Evolutionary conservation across 2,329 filamentous ascomycete genomes (phyloP), one percentile per base, ranked within the genome.

Genomic region (Cladophialophora yegresii): DNA sequence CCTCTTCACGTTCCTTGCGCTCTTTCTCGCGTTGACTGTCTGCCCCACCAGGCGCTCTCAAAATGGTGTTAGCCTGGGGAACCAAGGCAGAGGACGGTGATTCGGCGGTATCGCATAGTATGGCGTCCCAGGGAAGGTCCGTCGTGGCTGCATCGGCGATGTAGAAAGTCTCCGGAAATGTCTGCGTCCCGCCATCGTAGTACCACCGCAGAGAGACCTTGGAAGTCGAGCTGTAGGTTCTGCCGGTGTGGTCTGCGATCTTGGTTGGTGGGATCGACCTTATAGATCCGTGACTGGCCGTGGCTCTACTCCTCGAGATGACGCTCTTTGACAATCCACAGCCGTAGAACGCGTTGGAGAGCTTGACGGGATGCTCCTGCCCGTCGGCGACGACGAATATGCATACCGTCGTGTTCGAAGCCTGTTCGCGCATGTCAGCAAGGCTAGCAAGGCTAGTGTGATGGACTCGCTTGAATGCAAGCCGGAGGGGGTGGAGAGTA

Each of bases 331-430:
- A 50, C 36, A 63, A 47, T 3, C 30, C 33, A 33, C 47, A 49
- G 23, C 66, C 65, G 32, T 55, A 60, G 8, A 67, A 16, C 3
- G 67, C 65, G 20, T 64, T 62, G 30, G 60, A 9, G 13, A 69
- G 63, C 43, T 59, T 62, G 58, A 69, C 58, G 6, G 61, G 43
- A 30, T 65, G 60, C 40, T 66, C 65, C 36, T 67, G 67, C 47
- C 61, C 67, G 43, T 69, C 67, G 4, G 67, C 65, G 47, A 69
- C 63, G 47, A 69, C 67, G 22, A 56, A 55, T 33, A 69, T 67
- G 23, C 57, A 59, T 28, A 40, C 57, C 50, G 20, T 51, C 43
- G 53, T 40, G 36, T 57, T 61, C 36, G 23, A 47, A 26, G 45
- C 53, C 23, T 49, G 36, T 9, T 16, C 9, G 22, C 45, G 2